These are phyloP conservation scores for Trematosphaeria pertusa DNA, from an alignment of 2,329 filamentous ascomycete species.

Conservation along the genomic window DNA sequence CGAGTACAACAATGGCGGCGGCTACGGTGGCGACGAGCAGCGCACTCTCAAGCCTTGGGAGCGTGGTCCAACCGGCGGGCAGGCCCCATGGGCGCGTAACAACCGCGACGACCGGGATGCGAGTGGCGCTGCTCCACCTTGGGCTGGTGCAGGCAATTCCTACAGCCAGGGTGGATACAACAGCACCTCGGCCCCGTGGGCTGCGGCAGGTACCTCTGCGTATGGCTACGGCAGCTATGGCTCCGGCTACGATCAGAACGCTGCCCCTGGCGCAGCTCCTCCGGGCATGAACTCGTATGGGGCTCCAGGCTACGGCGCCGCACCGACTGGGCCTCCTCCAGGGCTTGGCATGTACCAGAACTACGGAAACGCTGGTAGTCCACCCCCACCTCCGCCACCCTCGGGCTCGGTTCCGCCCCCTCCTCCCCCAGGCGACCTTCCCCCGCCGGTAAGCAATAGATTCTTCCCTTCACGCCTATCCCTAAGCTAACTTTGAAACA, in stretches of 20 bases:
- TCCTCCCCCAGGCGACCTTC: conserved; percentile 61
- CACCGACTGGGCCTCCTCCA: conserved; percentile 55
- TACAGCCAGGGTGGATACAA: conserved; percentile 40
- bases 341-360: conserved; percentile 73
- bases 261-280: conserved; percentile 31
- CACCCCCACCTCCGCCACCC: conserved; percentile 69
- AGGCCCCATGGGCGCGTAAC: conserved; percentile 74
- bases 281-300: conserved; percentile 51
- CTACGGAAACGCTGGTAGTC: conserved; percentile 61
- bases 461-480: conserved; percentile 50
- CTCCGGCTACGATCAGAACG: conserved; percentile 34
- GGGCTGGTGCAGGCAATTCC: conserved; percentile 36
- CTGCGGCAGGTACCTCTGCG: conserved; percentile 38
- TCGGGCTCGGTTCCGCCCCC: conserved; percentile 66
- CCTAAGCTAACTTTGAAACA: neutral
- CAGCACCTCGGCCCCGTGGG: conserved; percentile 51
- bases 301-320: conserved; percentile 30
- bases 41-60: conserved; percentile 84
- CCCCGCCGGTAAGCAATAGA: conserved; percentile 55
- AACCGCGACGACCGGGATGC: conserved; percentile 56
- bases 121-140: conserved; percentile 49
- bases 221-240: conserved; percentile 54
- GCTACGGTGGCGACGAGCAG: conserved; percentile 56
- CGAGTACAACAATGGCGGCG: conserved; percentile 51
- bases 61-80: conserved; percentile 80